Evolutionary conservation across 164 flowering plant genomes (phyloP), one percentile per base, ranked within the genome.

Genomic region (Aristolochia fimbriata): DNA sequence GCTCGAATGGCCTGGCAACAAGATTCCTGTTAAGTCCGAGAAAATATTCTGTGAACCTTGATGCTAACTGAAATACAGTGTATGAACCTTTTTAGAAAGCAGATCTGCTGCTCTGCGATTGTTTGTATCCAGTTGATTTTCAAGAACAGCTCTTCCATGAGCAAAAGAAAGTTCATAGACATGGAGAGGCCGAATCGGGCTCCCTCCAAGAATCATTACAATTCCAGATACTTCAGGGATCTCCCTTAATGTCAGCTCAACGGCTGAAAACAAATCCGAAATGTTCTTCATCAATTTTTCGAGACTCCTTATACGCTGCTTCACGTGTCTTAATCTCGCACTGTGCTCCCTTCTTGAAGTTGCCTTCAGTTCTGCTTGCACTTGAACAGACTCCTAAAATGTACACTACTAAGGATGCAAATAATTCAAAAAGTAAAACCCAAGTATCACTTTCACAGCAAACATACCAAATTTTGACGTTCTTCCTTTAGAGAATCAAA

Each of bases 141-240:
- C 69, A 0, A 66, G 49, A 57, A 59, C 68, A 68, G 59, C 47
- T 47, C 57, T 74, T 55, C 74, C 81, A 58, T 73, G 76, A 12
- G 78, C 67, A 66, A 93, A 88, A 41, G 53, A 60, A 73, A 90
- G 55, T 69, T 88, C 84, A 63, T 85, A 93, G 51, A 82, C 86
- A 73, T 85, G 76, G 11, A 65, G 86, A 53, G 99, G 97, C 62
- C 92, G 82, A 30, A 84, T 15, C 19, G 88, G 85, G 79, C 87
- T 93, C 4, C 78, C 74, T 59, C 99, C 99, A 46, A 93, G 84
- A 68, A 83, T 73, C 75, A 93, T 70, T 47, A 81, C 54, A 49
- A 86, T 76, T 47, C 58, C 71, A 60, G 80, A 72, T 25, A 86
- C 58, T 62, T 70, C 43, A 45, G 90, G 87, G 58, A 59, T 64